phyloP scores from a whole-genome alignment of 73 alveolate species.

The Uronychia binucleata region DNA sequence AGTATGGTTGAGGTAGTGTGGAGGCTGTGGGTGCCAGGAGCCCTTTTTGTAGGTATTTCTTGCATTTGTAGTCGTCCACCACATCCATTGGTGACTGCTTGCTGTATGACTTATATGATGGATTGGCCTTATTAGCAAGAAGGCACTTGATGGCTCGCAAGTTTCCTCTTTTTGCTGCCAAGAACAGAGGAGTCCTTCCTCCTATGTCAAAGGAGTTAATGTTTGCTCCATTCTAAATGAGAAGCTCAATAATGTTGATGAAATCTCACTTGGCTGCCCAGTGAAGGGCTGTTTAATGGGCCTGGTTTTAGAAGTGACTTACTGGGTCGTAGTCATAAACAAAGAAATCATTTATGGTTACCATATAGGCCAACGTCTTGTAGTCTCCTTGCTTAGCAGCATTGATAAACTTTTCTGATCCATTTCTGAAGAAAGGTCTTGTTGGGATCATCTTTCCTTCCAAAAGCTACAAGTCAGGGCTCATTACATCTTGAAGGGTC shows the following conservation, averaged over 20 bases:
- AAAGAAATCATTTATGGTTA: neutral
- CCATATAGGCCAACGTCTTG: neutral
- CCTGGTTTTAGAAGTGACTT: too few relatives aligned
- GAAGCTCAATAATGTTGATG: constrained; percentile 20
- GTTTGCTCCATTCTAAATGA: constrained; percentile 15
- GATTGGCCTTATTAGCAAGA: constrained; percentile 57
- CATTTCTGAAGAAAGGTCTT: constrained; percentile 14
- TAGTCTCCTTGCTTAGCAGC: constrained; percentile 29
- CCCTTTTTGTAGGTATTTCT: too few relatives aligned
- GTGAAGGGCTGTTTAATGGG: too few relatives aligned
- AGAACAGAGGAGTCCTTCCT: constrained; percentile 53
- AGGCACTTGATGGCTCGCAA: constrained; percentile 13
- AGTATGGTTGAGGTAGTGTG: too few relatives aligned
- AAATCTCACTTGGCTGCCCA: too few relatives aligned
- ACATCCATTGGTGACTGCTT: too few relatives aligned
- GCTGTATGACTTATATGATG: too few relatives aligned
- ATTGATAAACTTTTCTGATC: constrained; percentile 4
- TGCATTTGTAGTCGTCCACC: too few relatives aligned
- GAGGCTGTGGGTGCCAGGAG: too few relatives aligned
- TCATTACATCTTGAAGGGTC: too few relatives aligned
- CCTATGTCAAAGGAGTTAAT: constrained; percentile 47
- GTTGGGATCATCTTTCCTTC: constrained; percentile 10
- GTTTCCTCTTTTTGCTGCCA: constrained; percentile 47
- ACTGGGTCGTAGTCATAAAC: constrained; percentile 17
- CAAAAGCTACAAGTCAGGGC: neutral